Percentiles rank a stretch among this genome's conserved stretches.
These are phyloP conservation scores for Mantamonas sphyraenae DNA, from an alignment of 78 protist species.

Conservation along the genomic window DNA sequence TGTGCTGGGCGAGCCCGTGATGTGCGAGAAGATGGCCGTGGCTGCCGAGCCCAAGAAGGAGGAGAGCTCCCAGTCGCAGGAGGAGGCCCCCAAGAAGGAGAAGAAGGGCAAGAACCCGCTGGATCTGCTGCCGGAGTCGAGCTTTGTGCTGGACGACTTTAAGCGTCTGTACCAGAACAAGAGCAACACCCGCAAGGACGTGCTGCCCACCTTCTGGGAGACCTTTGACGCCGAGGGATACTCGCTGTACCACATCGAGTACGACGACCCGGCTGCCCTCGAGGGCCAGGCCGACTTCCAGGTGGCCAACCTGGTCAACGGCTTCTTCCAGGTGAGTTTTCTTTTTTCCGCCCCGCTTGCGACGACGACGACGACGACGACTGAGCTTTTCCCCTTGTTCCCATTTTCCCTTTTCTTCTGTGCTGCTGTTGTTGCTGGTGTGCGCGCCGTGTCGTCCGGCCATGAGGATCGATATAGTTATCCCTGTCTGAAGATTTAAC, in stretches of 20 bases:
- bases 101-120: background rate
- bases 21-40: background rate
- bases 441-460: too few relatives aligned
- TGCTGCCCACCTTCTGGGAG: background rate
- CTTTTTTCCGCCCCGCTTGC: too few relatives aligned
- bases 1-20: conserved; percentile 3
- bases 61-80: background rate
- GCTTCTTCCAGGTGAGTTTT: conserved; percentile 43
- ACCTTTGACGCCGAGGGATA: background rate
- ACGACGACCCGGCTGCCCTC: conserved; percentile 70
- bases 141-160: background rate
- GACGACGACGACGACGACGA: too few relatives aligned
- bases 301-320: conserved; percentile 69
- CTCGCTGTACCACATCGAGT: conserved; percentile 28
- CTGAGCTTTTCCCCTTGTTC: too few relatives aligned
- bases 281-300: too few relatives aligned
- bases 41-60: conserved; percentile 5
- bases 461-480: too few relatives aligned
- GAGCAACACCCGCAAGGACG: background rate
- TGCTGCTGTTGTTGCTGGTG: too few relatives aligned
- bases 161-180: background rate
- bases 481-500: too few relatives aligned
- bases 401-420: too few relatives aligned
- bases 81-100: background rate
- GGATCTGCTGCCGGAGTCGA: conserved; percentile 1